Percentiles rank a stretch among this genome's conserved stretches.
phyloP scores from a whole-genome alignment of 2,329 filamentous ascomycete genomes.

The Fusarium odoratissimum region DNA sequence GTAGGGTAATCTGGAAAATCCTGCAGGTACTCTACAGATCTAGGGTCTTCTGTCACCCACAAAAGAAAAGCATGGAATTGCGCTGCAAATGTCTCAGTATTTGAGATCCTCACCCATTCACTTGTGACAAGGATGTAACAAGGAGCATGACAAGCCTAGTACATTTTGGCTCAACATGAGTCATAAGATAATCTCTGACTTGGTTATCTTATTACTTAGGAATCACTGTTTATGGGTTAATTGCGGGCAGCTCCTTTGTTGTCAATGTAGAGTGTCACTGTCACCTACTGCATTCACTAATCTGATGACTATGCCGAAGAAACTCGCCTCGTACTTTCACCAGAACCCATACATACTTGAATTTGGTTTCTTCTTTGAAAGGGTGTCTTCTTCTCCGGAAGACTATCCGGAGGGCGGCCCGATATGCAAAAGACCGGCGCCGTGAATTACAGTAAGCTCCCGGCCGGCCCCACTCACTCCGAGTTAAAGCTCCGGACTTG shows the following conservation, averaged over 20 bases:
- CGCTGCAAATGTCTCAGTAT: background rate
- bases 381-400: background rate
- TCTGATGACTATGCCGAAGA: accelerated
- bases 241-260: background rate
- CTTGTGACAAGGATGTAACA: background rate
- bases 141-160: background rate
- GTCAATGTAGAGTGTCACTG: background rate
- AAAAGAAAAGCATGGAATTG: background rate
- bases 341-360: no score
- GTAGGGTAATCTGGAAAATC: background rate
- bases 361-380: background rate
- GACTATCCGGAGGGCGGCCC: background rate
- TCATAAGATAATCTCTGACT: background rate
- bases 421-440: background rate
- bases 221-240: background rate
- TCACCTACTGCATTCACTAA: background rate
- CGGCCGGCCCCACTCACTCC: background rate
- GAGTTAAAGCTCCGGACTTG: background rate
- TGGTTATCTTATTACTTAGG: background rate
- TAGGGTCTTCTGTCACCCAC: background rate
- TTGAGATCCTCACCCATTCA: background rate
- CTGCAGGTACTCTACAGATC: background rate
- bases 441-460: background rate
- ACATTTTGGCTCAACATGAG: background rate
- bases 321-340: no score